phyloP scores from a whole-genome alignment of 2,329 filamentous ascomycete species.

The Hymenotorrendiella dingleyae region DNA sequence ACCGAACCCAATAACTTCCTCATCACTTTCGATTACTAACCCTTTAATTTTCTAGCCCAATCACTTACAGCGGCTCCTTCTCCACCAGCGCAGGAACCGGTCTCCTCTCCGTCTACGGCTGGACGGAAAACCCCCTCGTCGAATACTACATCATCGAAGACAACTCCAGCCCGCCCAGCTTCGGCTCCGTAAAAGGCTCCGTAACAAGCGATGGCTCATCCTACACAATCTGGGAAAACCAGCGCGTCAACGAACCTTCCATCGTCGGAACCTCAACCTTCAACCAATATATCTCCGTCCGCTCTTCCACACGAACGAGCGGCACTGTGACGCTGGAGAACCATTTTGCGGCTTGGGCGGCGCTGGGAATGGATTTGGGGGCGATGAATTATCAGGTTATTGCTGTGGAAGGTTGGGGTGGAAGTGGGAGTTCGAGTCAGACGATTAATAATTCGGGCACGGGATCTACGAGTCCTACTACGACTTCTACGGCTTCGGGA shows the following conservation, averaged over 20 bases:
- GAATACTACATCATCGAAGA: conserved; percentile 49
- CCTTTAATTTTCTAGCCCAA: too few species aligned
- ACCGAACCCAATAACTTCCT: too few species aligned
- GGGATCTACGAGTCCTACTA: too few species aligned
- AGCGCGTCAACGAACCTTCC: conserved; percentile 33
- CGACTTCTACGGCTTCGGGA: too few species aligned
- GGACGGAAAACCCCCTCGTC: conserved; percentile 32
- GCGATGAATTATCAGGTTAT: too few species aligned
- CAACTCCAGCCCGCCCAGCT: conserved; percentile 43
- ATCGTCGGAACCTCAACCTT: conserved; percentile 45
- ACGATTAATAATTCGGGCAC: too few species aligned
- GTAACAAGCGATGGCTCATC: conserved; percentile 45
- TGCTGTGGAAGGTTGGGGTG: too few species aligned
- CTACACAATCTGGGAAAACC: conserved; percentile 40
- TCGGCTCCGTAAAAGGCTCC: conserved; percentile 41
- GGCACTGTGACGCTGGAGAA: conserved; percentile 43
- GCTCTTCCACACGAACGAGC: conserved; percentile 41
- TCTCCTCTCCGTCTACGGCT: conserved; percentile 51
- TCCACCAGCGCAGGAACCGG: too few species aligned
- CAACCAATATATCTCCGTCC: conserved; percentile 47
- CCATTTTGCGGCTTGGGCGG: conserved; percentile 48
- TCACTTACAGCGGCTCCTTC: too few species aligned
- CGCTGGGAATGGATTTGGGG: conserved; percentile 40
- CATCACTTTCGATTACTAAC: too few species aligned
- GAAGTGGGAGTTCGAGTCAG: too few species aligned